Percentiles rank a stretch among this genome's conserved stretches.
Conservation (phyloP, 352 stramenopile species). For the Pythium aquatile region DNA sequence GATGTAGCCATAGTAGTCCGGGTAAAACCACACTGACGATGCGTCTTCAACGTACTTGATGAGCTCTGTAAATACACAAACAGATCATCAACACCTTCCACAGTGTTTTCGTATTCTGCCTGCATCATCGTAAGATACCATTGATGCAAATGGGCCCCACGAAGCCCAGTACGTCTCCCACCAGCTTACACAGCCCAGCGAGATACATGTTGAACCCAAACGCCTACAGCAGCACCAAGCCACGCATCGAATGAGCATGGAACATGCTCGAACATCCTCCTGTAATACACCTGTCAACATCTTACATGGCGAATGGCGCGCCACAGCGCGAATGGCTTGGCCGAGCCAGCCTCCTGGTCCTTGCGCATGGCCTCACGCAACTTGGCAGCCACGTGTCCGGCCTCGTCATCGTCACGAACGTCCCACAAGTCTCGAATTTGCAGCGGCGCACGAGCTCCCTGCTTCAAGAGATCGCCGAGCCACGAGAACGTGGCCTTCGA, state of each 20-base stretch:
- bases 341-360: conserved; percentile 19
- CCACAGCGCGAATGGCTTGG: conserved; percentile 31
- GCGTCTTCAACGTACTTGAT: conserved; percentile 71
- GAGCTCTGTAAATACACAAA: conserved; percentile 23
- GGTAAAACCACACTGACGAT: conserved; percentile 38
- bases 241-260: no score
- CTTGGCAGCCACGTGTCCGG: conserved; percentile 29
- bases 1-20: conserved; percentile 53
- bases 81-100: not conserved
- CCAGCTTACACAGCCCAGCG: conserved; percentile 89
- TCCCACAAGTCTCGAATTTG: conserved; percentile 39
- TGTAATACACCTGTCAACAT: no score
- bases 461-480: conserved; percentile 38
- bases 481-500: conserved; percentile 33
- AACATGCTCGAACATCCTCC: no score
- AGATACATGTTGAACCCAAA: conserved; percentile 91
- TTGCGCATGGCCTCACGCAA: conserved; percentile 26
- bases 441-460: conserved; percentile 39
- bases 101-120: not conserved
- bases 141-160: conserved; percentile 76
- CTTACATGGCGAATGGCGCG: conserved; percentile 38
- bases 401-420: conserved; percentile 37
- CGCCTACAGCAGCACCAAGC: conserved; percentile 23
- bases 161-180: conserved; percentile 91
- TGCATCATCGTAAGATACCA: conserved; percentile 13